Evolutionary conservation across 2,329 filamentous ascomycete species (phyloP), one percentile per base, ranked within the genome.

Genomic region (Leptographium flavum): DNA sequence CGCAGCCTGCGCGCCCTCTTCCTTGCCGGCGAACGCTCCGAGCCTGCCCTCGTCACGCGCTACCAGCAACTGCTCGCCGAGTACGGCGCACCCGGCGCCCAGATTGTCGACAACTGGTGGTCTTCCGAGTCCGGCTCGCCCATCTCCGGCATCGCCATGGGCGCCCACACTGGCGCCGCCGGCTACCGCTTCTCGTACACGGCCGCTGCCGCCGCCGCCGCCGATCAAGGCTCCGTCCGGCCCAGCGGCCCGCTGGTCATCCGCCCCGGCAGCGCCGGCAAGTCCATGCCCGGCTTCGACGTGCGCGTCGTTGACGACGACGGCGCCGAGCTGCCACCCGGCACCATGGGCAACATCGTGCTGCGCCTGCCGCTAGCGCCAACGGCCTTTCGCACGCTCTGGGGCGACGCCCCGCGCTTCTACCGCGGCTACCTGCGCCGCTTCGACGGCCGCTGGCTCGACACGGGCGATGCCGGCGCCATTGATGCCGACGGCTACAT

Each of bases 331-430:
- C 68, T 93, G 0, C 60, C 72, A n/a, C 68, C 63, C 27, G 84
- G 83, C 1, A 76, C 66, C 21, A 94, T 93, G 84, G 90, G 88
- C 0, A 95, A 95, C 58, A 92, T 95, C 49, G 87, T 95, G 10
- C 69, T 96, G 43, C 82, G 70, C 0, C 73, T 86, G 45, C 90
- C 90, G 0, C 68, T 95, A 25, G 86, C 85, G 0, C 90, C 88
- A 0, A 92, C 87, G 0, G 87, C 81, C 0, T 87, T 95, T 56
- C 81, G 86, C 1, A 88, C 81, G 1, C 67, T 95, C 2, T 95
- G 88, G 83, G 68, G 81, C 43, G 88, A 95, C 50, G 83, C 87
- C 39, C 82, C 85, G 50, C 69, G 88, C 30, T 94, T 94, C 59
- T 93, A 87, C 61, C 80, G 75, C 50, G 78, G 87, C 2, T 96